Base-by-base conservation (phyloP, 2,329 filamentous ascomycete species). In the Pleoardoris graminearum region DNA sequence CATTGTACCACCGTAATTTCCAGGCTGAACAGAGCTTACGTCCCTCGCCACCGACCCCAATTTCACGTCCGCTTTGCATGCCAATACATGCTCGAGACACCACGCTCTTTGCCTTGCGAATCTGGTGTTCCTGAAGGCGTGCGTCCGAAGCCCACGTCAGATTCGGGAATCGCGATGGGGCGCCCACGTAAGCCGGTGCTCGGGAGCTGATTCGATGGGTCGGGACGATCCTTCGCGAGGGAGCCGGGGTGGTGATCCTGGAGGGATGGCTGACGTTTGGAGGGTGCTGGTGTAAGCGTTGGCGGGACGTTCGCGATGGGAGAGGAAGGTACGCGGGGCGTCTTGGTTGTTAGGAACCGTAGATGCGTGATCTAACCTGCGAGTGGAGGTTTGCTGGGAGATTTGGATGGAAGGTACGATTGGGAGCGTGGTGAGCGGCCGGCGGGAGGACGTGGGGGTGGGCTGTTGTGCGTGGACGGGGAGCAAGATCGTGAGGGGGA, bases 171-270 rank as follows among this genome's bases (percentile, higher is more conserved):
- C 42, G 36, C 30, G 16, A 21, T 10, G 14, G 30, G 22, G 10
- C 11, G 35, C 48, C 39, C 37, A 51, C 48, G 48, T 51, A 41
- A 51, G 48, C 48, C 38, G 32, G 29, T 33, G n/a, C 33, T 11
- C 16, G 44, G 27, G 33, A 37, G 44, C 19, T 21, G 8, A 50
- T 44, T 25, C 29, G 21, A 47, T 51, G 25, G 43, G 22, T 52
- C 50, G 50, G 50, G 44, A 42, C 50, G 50, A 37, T 42, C 50
- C 50, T 52, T 52, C 21, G 35, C 25, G 36, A 29, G 16, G 19
- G 14, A 12, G 16, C 45, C 23, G 37, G 43, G 43, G 36, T 30
- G 7, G 11, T 38, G 12, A 25, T 47, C 39, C 41, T 41, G 21
- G 27, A 21, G 14, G 37, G 29, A 16, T 4, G 33, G 50, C 36